Conservation (phyloP, 2,329 filamentous ascomycete genomes). For the Pseudocercospora fuligena region DNA sequence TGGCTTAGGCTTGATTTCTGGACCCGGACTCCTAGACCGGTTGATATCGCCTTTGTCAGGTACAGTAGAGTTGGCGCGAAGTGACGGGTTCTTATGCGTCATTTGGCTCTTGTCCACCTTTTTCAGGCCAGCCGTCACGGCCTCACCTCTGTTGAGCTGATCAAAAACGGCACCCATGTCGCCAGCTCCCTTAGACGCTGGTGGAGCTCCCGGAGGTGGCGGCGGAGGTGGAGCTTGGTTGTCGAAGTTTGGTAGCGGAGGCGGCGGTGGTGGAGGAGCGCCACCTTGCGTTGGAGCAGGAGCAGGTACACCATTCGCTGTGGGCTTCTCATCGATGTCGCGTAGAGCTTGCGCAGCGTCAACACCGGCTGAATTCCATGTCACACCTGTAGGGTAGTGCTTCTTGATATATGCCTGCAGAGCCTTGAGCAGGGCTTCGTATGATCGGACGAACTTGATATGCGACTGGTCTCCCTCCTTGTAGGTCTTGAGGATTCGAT, state of each 20-base stretch:
- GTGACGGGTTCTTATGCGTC: conserved; percentile 96
- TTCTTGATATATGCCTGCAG: conserved; percentile 84
- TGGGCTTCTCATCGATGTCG: conserved; percentile 52
- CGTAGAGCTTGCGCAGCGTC: conserved; percentile 73
- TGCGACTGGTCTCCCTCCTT: conserved; percentile 83
- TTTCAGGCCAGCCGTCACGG: conserved; percentile 84
- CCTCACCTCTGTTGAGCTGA: conserved; percentile 84
- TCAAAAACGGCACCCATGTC: conserved; percentile 89
- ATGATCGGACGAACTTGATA: conserved; percentile 88
- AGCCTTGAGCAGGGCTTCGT: conserved; percentile 86
- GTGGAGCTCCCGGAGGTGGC: conserved; percentile 45
- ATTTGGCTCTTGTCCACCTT: conserved; percentile 96
- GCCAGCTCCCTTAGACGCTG: conserved; percentile 59
- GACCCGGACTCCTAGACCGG: conserved; percentile 82
- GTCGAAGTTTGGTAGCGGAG: conserved; percentile 54
- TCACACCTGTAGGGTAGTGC: conserved; percentile 76
- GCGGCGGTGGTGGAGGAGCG: conserved; percentile 69
- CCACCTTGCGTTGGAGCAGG: conserved; percentile 59
- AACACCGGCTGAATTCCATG: conserved; percentile 82
- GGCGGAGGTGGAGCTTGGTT: conserved; percentile 63
- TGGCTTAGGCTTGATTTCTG: conserved; percentile 68
- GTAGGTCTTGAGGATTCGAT: conserved; percentile 87
- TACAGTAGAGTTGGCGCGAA: conserved; percentile 75
- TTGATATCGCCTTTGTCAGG: conserved; percentile 59
- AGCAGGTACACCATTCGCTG: conserved; percentile 49